A percentile compares a stretch with the other conserved stretches of the same genome.
Evolutionary conservation across 2,329 filamentous ascomycete genomes (phyloP).

Genomic region (Rhinocladiella similis): DNA sequence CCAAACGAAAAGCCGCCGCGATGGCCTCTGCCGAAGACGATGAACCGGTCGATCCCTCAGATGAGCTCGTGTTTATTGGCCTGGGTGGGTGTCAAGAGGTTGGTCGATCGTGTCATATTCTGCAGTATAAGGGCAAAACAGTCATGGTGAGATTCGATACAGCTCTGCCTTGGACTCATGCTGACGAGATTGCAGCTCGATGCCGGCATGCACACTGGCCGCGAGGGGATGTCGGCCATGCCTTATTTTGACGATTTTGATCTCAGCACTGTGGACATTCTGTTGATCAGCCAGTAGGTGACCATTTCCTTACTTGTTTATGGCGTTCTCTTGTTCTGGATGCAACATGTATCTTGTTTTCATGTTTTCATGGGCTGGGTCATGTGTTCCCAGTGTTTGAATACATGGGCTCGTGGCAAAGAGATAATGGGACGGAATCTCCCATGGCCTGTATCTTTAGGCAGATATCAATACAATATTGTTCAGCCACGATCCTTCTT

Average conservation of each 20-base stretch:
- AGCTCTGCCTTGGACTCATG: not conserved
- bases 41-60: slow-evolving; percentile 86
- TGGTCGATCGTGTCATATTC: slow-evolving; percentile 92
- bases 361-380: not conserved
- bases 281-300: slow-evolving; percentile 98
- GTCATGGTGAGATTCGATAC: slow-evolving; percentile 72
- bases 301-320: slow-evolving; percentile 26
- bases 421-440: not conserved
- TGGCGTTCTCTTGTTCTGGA: slow-evolving; percentile 21
- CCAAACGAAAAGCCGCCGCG: slow-evolving; percentile 83
- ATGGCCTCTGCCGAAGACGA: slow-evolving; percentile 67
- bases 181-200: slow-evolving; percentile 66
- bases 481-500: slow-evolving; percentile 22
- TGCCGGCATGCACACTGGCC: slow-evolving; percentile 82
- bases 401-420: not conserved
- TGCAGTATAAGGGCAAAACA: slow-evolving; percentile 99
- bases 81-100: slow-evolving; percentile 96
- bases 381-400: no score
- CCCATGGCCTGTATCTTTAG: slow-evolving; percentile 18
- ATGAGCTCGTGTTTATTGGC: slow-evolving; percentile 92
- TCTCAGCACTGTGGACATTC: slow-evolving; percentile 92
- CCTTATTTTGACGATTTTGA: slow-evolving; percentile 99
- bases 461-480: slow-evolving; percentile 29
- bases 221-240: slow-evolving; percentile 87
- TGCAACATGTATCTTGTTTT: slow-evolving; percentile 1